Base-by-base conservation (phyloP, 164 flowering plant genomes). In the Platanus orientalis region DNA sequence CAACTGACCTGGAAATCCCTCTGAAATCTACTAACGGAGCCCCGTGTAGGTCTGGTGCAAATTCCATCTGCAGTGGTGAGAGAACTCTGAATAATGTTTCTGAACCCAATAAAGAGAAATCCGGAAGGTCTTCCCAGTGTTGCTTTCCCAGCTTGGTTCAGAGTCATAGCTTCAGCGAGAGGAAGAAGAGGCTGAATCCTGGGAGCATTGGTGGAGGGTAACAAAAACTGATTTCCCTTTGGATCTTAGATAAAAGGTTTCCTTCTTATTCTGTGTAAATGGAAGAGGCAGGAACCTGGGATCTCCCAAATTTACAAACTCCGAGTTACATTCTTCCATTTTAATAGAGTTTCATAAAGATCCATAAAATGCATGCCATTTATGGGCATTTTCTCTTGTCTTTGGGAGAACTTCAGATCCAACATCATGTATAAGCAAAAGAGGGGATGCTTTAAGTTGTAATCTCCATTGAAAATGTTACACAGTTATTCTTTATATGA, bases 61-160 rank as follows among this genome's bases (percentile, higher is more conserved):
- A 57, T 64, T 80, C 81, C 61, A 56, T 60, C 4, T 67, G 69
- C 11, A 71, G 77, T 32, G 77, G 78, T 44, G 84, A 82, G 66
- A 74, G 73, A 72, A 77, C 87, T 32, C 80, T 84, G 10, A 76
- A 65, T 57, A 82, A 64, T 45, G 67, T 63, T 57, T 14, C 50
- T 30, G 48, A 68, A 20, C 40, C 55, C 2, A 71, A 54, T 51
- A n/a, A n/a, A n/a, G n/a, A n/a, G n/a, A 81, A 75, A 69, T 61
- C 77, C 1, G 0, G 57, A 7, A 81, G 68, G 65, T 52, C 78
- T 12, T 48, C 58, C 23, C 84, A 77, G 19, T 81, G 95, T 65
- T 92, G 98, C 69, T 76, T 92, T 45, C 95, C 96, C 0, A 71
- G 86, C 65, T 66, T 89, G 68, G 63, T 69, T 53, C 73, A 79